These are phyloP conservation scores for Nakazawaea sp. DNA, from an alignment of 805 yeast species.

Conservation along the genomic window DNA sequence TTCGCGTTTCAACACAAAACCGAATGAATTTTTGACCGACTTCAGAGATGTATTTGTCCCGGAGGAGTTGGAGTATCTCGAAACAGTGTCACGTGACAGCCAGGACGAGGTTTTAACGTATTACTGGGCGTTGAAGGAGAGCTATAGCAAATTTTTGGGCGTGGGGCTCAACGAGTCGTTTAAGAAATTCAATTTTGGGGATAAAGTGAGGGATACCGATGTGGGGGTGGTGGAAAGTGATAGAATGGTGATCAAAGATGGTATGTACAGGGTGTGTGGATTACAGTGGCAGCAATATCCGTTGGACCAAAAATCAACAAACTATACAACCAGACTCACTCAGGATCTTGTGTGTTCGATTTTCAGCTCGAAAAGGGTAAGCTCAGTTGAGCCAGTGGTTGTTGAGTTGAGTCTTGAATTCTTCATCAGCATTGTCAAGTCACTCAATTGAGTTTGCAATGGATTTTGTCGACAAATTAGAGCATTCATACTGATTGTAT, in stretches of 20 bases:
- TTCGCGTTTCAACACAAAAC: slow-evolving; percentile 17
- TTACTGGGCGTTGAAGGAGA: slow-evolving; percentile 77
- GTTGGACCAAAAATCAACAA: no score
- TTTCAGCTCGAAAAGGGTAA: no score
- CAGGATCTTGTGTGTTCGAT: slow-evolving; percentile 4
- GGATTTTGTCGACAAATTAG: no score
- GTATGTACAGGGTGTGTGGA: background rate
- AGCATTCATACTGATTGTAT: no score
- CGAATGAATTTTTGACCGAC: slow-evolving; percentile 30
- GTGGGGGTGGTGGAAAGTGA: no score
- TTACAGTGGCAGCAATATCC: background rate
- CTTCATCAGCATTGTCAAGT: slow-evolving; percentile 1
- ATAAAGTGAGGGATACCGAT: background rate
- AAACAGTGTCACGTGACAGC: slow-evolving; percentile 7
- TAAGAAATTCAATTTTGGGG: slow-evolving; percentile 6
- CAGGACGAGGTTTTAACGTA: slow-evolving; percentile 39
- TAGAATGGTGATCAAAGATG: background rate
- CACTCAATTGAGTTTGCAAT: no score
- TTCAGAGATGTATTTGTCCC: slow-evolving; percentile 22
- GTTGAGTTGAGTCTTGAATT: background rate
- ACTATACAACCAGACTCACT: slow-evolving; percentile 2
- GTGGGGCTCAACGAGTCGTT: slow-evolving; percentile 7
- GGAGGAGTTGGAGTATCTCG: slow-evolving; percentile 22
- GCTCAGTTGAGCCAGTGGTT: background rate
- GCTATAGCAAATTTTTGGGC: slow-evolving; percentile 47